These are phyloP conservation scores for Zygotorulaspora florentina DNA, from an alignment of 805 yeast species.

Conservation along the genomic window DNA sequence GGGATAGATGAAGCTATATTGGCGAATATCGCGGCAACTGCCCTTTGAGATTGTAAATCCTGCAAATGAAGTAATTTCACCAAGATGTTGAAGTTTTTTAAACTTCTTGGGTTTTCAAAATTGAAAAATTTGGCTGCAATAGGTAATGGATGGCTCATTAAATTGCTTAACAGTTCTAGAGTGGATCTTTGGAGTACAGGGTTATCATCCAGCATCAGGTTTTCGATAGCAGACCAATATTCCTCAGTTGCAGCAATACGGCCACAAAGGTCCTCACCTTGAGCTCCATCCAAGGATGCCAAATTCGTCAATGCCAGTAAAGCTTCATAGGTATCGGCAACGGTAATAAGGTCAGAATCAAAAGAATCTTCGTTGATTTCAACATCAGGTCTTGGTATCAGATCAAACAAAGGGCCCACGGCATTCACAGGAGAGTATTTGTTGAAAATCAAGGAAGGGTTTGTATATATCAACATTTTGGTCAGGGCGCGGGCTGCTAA, in stretches of 20 bases:
- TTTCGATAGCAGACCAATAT: constrained; percentile 46
- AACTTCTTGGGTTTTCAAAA: constrained; percentile 37
- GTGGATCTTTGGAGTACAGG: constrained; percentile 51
- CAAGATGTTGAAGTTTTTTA: constrained; percentile 40
- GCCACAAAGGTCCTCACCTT: constrained; percentile 36
- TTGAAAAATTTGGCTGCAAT: constrained; percentile 57
- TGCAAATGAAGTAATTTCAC: constrained; percentile 40
- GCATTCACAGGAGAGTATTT: constrained; percentile 41
- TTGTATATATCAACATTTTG: constrained; percentile 40
- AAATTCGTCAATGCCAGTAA: constrained; percentile 66
- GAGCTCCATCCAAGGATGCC: constrained; percentile 44
- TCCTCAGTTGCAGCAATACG: constrained; percentile 33
- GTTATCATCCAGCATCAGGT: constrained; percentile 43
- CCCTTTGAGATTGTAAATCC: constrained; percentile 41
- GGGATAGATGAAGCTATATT: constrained; percentile 34
- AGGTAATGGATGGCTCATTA: constrained; percentile 40
- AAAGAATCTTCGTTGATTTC: constrained; percentile 9
- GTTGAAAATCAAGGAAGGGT: constrained; percentile 44
- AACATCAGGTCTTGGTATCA: constrained; percentile 23
- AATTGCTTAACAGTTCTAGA: constrained; percentile 61
- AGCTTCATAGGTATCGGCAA: constrained; percentile 46
- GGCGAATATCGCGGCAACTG: constrained; percentile 38
- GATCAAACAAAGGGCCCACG: constrained; percentile 44
- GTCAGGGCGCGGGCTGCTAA: constrained; percentile 43
- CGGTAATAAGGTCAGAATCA: constrained; percentile 19